Evolutionary conservation across 2,329 filamentous ascomycete genomes (phyloP).

Genomic region (Decorospora gaudefroyi): DNA sequence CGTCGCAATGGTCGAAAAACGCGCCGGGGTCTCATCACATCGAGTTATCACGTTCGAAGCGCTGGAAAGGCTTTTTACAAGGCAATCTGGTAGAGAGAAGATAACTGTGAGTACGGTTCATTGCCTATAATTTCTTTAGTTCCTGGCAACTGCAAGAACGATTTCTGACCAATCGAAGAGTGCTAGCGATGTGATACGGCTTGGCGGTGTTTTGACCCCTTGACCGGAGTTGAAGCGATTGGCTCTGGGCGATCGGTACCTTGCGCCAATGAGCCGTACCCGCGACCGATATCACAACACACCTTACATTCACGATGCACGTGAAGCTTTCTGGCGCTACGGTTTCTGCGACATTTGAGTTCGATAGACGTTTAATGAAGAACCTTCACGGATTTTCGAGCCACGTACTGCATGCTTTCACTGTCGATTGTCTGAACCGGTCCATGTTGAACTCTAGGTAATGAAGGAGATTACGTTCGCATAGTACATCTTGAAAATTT

Average conservation of each 20-base stretch:
- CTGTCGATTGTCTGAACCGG: no score
- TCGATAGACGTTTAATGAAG: constrained; percentile 3
- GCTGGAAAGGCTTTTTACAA: constrained; percentile 24
- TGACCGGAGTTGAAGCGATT: constrained; percentile 26
- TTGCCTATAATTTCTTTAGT: constrained; percentile 13
- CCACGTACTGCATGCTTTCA: no score
- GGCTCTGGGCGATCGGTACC: constrained; percentile 13
- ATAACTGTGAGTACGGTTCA: constrained; percentile 15
- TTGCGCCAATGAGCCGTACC: constrained; percentile 27
- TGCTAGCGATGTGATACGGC: background rate
- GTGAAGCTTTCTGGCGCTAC: constrained; percentile 24
- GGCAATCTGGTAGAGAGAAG: constrained; percentile 9
- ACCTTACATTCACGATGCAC: constrained; percentile 9
- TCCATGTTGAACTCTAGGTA: no score
- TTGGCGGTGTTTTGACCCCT: constrained; percentile 25
- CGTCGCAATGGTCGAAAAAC: constrained; percentile 8
- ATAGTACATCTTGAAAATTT: no score
- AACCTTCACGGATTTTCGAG: no score
- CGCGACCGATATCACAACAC: constrained; percentile 28
- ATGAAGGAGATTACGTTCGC: no score
- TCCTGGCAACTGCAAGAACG: constrained; percentile 3
- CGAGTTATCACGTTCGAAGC: constrained; percentile 26
- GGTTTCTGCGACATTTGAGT: constrained; percentile 1
- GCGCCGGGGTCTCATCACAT: constrained; percentile 14
- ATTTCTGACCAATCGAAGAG: constrained; percentile 23